phyloP scores from a whole-genome alignment of 1,284 basidiomycete species.

The Papiliotrema terrestris region DNA sequence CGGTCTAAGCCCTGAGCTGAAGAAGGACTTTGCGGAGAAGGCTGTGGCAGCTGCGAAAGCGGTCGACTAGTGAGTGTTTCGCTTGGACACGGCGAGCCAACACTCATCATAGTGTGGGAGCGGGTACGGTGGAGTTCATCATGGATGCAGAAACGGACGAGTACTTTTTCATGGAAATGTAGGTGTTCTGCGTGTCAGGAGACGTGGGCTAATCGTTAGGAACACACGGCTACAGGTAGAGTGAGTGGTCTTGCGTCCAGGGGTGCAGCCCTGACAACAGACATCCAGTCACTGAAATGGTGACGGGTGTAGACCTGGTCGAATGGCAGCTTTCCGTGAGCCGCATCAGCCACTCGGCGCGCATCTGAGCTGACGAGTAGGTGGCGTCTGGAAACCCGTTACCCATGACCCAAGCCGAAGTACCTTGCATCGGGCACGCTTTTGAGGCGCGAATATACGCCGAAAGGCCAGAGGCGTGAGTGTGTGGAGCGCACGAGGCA shows the following conservation, averaged over 20 bases:
- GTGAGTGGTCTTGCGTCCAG: slow-evolving; percentile 22
- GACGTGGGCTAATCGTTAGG: slow-evolving; percentile 52
- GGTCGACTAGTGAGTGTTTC: slow-evolving; percentile 62
- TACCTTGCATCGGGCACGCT: slow-evolving; percentile 83
- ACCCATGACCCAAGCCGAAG: slow-evolving; percentile 68
- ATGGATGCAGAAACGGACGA: slow-evolving; percentile 79
- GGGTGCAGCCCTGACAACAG: slow-evolving; percentile 13
- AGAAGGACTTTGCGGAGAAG: slow-evolving; percentile 76
- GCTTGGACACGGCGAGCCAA: not conserved
- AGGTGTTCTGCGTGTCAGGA: slow-evolving; percentile 32
- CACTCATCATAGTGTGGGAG: slow-evolving; percentile 58
- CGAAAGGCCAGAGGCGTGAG: slow-evolving; percentile 75
- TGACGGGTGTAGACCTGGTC: slow-evolving; percentile 86
- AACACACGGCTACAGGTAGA: slow-evolving; percentile 91
- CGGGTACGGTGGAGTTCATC: slow-evolving; percentile 90
- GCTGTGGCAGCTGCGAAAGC: slow-evolving; percentile 87
- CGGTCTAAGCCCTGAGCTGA: slow-evolving; percentile 68
- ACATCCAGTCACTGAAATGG: slow-evolving; percentile 94
- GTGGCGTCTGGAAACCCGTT: slow-evolving; percentile 84
- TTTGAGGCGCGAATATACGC: slow-evolving; percentile 98
- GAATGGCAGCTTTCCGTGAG: slow-evolving; percentile 85
- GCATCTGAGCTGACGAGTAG: slow-evolving; percentile 39
- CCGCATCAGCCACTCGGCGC: not conserved
- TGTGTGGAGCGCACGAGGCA: not conserved
- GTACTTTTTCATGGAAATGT: slow-evolving; percentile 95